These are phyloP conservation scores for Diaporthe helianthi DNA, from an alignment of 2,329 filamentous ascomycete species.

Conservation along the genomic window DNA sequence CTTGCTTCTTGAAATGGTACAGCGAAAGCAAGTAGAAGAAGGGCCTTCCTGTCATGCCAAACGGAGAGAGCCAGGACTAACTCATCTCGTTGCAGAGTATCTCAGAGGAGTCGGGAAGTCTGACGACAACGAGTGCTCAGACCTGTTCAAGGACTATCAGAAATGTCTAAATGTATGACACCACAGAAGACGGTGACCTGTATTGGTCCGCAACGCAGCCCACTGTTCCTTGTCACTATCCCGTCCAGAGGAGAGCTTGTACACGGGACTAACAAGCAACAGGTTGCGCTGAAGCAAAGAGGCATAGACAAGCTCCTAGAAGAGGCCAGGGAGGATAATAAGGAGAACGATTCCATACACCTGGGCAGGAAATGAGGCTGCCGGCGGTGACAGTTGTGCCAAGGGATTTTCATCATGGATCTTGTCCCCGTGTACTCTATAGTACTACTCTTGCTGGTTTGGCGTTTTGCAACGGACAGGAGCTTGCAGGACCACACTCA, in stretches of 20 bases:
- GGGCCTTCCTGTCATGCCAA: not conserved
- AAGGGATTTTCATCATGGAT: not conserved
- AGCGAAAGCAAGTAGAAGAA: constrained; percentile 79
- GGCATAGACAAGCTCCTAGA: constrained; percentile 94
- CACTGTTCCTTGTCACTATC: not conserved
- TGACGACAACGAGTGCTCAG: constrained; percentile 80
- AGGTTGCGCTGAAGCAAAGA: constrained; percentile 86
- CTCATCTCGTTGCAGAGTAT: constrained; percentile 70
- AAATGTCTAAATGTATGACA: constrained; percentile 77
- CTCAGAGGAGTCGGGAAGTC: constrained; percentile 82
- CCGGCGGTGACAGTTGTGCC: not conserved
- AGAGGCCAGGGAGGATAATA: constrained; percentile 87
- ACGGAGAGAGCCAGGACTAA: constrained; percentile 36
- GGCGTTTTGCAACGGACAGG: constrained; percentile 4
- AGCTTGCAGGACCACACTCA: not conserved
- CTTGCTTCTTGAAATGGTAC: constrained; percentile 99
- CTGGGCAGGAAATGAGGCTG: constrained; percentile 54
- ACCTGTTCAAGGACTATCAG: constrained; percentile 87
- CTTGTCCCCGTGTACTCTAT: not conserved
- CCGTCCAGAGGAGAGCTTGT: no score
- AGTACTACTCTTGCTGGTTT: not conserved
- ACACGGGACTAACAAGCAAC: constrained; percentile 27
- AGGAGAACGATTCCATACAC: constrained; percentile 81
- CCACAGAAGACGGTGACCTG: not conserved
- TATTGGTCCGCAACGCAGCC: not conserved